Base-by-base conservation (phyloP, 768 basidiomycete genomes). In the Calocybe cyanea region DNA sequence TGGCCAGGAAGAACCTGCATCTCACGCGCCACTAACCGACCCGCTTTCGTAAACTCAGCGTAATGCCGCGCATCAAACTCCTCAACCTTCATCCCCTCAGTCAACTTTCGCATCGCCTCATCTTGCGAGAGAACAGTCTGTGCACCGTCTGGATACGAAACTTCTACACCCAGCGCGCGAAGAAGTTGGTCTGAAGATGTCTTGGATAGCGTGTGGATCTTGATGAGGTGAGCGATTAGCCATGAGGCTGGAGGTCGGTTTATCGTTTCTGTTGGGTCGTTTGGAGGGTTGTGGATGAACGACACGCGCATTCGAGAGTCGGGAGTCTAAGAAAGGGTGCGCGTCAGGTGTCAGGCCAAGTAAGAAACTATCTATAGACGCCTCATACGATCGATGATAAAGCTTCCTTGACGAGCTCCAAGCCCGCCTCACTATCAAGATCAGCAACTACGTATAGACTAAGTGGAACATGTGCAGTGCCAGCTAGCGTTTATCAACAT, bases 401-500 rank as follows among this genome's bases (percentile, higher is more conserved):
- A 0, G 85, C 81, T 48, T 85, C 83, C 44, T 69, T 77, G n/a
- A 81, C 69, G 2, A 90, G 64, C n/a, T 58, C 57, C 13, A 76
- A 39, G 0, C 90, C 88, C 1, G 68, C 72, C 6, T 68, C 65
- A 7, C 71, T 77, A 52, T 95, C 85, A 11, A 97, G 69, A 60
- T 97, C 87, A 1, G 84, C 85, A 14, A 95, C 70, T 32, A 97
- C 66, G 55, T 80, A 84, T 31, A 77, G 56, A 28, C 76, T 81
- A 34, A 83, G 50, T 2, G 74, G 69, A 4, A 74, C 50, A 14
- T 51, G 41, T 4, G 67, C 63, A 4, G 62, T 52, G 25, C 63
- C 68, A 33, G 57, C 65, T 67, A 41, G 18, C 41, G 18, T 3
- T 20, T 35, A 38, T 31, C 14, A 39, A n/a, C 28, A 35, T 20